A percentile compares a stretch with the other conserved stretches of the same genome.
phyloP scores from a whole-genome alignment of 78 protist genomes.

The Salpingoeca rosetta region DNA sequence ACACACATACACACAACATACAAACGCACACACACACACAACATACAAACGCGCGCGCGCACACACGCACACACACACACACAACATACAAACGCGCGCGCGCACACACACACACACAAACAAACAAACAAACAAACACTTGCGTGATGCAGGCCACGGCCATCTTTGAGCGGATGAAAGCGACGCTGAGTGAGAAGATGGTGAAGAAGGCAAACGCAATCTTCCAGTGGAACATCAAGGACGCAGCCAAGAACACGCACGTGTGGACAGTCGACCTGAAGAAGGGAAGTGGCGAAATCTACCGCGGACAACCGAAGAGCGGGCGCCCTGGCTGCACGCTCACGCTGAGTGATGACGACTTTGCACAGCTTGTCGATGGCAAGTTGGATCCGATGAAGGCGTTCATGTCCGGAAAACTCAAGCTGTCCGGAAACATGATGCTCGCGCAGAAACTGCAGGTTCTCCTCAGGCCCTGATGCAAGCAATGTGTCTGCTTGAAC shows the following conservation, averaged over 20 bases:
- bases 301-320: neutral
- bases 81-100: too few relatives aligned
- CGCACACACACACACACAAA: too few relatives aligned
- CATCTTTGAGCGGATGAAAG: neutral
- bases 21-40: too few relatives aligned
- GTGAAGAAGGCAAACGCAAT: slow-evolving; percentile 9
- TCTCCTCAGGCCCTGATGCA: neutral
- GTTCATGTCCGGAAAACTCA: slow-evolving; percentile 7
- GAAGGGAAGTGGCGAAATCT: neutral
- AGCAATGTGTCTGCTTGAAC: too few relatives aligned
- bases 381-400: slow-evolving; percentile 4
- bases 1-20: too few relatives aligned
- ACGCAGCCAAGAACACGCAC: neutral
- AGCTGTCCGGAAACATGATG: slow-evolving; percentile 4
- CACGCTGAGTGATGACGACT: slow-evolving; percentile 5
- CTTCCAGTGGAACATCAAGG: slow-evolving; percentile 5
- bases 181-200: neutral
- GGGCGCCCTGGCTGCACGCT: slow-evolving; percentile 2
- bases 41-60: too few relatives aligned
- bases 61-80: too few relatives aligned
- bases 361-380: neutral
- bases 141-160: neutral
- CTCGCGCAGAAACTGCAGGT: slow-evolving; percentile 1
- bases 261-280: neutral
- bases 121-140: too few relatives aligned